A percentile compares a stretch with the other conserved stretches of the same genome.
Conservation (phyloP, 208 protist genomes). For the Wallacemonas rigidus region DNA sequence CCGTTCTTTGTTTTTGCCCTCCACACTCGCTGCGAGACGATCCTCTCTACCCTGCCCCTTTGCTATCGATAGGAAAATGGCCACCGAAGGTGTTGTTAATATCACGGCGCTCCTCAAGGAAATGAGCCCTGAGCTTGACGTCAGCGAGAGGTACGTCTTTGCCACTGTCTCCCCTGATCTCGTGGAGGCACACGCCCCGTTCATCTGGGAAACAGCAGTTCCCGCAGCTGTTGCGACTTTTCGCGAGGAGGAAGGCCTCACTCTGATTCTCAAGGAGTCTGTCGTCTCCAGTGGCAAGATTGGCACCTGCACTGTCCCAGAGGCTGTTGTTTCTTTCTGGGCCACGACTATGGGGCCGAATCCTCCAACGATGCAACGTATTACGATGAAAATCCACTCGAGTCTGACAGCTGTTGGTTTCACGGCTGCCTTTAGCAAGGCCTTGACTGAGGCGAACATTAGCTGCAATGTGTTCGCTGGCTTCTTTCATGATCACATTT, state of each 20-base stretch:
- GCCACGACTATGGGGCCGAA: neutral
- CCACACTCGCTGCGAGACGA: neutral
- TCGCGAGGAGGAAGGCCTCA: slow-evolving; percentile 33
- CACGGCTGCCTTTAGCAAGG: slow-evolving; percentile 43
- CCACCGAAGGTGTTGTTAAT: slow-evolving; percentile 23
- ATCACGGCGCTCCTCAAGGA: slow-evolving; percentile 27
- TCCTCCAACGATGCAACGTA: slow-evolving; percentile 33
- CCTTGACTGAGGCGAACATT: slow-evolving; percentile 38
- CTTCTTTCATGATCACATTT: slow-evolving; percentile 56
- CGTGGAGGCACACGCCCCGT: slow-evolving; percentile 9
- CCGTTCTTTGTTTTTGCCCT: slow-evolving; percentile 1
- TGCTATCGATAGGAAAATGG: neutral
- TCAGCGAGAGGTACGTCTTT: slow-evolving; percentile 22
- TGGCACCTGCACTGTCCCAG: neutral
- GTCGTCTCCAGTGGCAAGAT: slow-evolving; percentile 16
- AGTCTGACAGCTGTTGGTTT: slow-evolving; percentile 48
- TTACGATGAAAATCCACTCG: slow-evolving; percentile 58
- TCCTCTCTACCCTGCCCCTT: neutral
- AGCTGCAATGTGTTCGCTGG: slow-evolving; percentile 53
- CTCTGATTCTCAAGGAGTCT: slow-evolving; percentile 29
- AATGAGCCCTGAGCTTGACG: slow-evolving; percentile 28
- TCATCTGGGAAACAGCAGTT: slow-evolving; percentile 15
- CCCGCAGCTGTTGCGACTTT: slow-evolving; percentile 27
- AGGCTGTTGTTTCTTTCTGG: slow-evolving; percentile 5
- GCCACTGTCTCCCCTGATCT: slow-evolving; percentile 23